Percentiles rank a stretch among this genome's conserved stretches.
Conservation (phyloP, 1,284 basidiomycete species). For the Bjerkandera adusta region DNA sequence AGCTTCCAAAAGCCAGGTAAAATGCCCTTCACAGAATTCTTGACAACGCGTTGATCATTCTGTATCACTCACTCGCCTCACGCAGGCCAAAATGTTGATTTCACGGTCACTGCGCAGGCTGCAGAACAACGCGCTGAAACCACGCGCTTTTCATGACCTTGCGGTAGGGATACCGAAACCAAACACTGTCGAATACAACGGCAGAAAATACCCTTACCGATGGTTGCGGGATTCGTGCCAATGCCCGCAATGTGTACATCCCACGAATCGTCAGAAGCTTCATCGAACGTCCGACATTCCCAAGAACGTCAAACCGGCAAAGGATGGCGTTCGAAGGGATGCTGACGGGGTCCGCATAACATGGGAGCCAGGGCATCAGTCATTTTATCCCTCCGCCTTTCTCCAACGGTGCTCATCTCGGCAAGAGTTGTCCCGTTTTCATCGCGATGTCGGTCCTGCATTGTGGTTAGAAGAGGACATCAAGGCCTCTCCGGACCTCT, state of each 20-base stretch:
- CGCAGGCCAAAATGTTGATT: too few relatives aligned
- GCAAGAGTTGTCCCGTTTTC: constrained; percentile 33
- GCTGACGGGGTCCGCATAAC: constrained; percentile 45
- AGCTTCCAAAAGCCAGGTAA: too few relatives aligned
- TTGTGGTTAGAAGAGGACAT: constrained; percentile 40
- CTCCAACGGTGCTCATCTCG: constrained; percentile 38
- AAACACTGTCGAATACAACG: constrained; percentile 23
- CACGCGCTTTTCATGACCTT: too few relatives aligned
- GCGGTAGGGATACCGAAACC: too few relatives aligned
- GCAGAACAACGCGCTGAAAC: too few relatives aligned
- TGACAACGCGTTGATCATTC: too few relatives aligned
- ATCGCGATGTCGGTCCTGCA: constrained; percentile 34
- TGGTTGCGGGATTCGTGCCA: constrained; percentile 59
- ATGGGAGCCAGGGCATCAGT: constrained; percentile 61
- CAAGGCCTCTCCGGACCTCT: constrained; percentile 37
- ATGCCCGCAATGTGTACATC: constrained; percentile 51
- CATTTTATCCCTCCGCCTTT: constrained; percentile 49
- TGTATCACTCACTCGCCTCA: too few relatives aligned
- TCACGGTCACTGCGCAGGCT: too few relatives aligned
- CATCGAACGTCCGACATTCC: constrained; percentile 69
- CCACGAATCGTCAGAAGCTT: constrained; percentile 59
- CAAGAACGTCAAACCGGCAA: constrained; percentile 38
- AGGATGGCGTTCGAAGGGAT: constrained; percentile 36
- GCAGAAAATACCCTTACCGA: constrained; percentile 28
- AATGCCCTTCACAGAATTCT: too few relatives aligned